These are phyloP conservation scores for Blastocystis sp. DNA, from an alignment of 352 stramenopile genomes.

Conservation along the genomic window DNA sequence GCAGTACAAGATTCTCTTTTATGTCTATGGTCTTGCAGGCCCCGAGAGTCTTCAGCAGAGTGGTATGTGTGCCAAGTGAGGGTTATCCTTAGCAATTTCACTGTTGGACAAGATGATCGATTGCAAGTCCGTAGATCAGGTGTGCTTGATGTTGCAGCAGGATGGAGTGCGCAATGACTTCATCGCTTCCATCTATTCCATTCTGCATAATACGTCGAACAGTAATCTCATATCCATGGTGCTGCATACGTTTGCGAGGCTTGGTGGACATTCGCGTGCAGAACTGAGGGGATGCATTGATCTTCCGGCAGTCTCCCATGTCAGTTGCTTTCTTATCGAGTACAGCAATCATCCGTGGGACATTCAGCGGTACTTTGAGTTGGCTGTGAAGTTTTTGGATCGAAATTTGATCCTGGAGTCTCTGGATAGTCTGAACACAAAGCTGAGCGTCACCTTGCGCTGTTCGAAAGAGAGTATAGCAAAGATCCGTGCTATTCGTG, in stretches of 20 bases:
- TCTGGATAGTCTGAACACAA: neutral
- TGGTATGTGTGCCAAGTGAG: neutral
- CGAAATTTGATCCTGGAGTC: conserved; percentile 23
- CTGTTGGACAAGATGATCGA: neutral
- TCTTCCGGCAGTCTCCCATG: neutral
- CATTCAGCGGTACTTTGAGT: neutral
- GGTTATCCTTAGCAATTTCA: neutral
- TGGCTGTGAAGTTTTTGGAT: neutral
- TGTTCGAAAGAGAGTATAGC: neutral
- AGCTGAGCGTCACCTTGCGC: neutral
- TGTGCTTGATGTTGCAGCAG: neutral
- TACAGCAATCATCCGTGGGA: neutral
- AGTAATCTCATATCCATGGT: neutral
- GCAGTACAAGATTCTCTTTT: neutral
- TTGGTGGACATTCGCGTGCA: conserved; percentile 2
- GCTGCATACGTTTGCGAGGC: neutral
- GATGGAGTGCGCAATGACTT: neutral
- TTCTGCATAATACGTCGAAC: conserved; percentile 40
- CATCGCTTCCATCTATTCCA: conserved; percentile 24
- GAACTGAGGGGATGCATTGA: neutral
- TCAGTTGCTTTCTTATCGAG: neutral
- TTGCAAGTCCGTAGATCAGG: neutral
- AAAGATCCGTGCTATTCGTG: neutral
- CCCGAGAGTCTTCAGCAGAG: conserved; percentile 30
- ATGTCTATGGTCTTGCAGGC: neutral